Evolutionary conservation across 2,329 filamentous ascomycete species (phyloP).

Genomic region (Lasiodiplodia gonubiensis): DNA sequence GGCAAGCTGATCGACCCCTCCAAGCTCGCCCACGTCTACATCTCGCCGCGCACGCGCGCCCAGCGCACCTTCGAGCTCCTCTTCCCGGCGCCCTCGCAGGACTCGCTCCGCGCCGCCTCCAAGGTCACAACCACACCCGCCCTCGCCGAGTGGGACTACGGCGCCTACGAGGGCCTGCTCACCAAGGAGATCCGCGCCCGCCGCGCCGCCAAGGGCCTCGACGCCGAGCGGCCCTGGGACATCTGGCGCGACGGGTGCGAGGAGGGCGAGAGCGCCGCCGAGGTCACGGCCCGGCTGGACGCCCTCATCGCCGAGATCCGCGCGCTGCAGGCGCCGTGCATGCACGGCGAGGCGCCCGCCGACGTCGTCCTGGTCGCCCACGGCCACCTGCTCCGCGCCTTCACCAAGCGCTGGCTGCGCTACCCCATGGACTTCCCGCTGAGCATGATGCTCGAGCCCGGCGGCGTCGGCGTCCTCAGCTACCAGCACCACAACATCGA

Average conservation of each 20-base stretch:
- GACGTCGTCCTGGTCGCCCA: slow-evolving; percentile 83
- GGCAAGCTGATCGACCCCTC: slow-evolving; percentile 59
- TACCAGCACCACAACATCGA: slow-evolving; percentile 81
- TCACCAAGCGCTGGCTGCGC: slow-evolving; percentile 81
- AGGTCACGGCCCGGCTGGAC: slow-evolving; percentile 75
- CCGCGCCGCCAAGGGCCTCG: slow-evolving; percentile 64
- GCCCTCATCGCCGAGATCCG: slow-evolving; percentile 74
- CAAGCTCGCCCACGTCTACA: slow-evolving; percentile 54
- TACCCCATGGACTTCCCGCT: slow-evolving; percentile 72
- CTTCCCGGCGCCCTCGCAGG: slow-evolving; percentile 33
- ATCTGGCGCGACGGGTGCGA: slow-evolving; percentile 91
- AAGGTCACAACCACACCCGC: slow-evolving; percentile 71
- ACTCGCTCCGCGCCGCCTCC: slow-evolving; percentile 7
- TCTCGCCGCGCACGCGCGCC: slow-evolving; percentile 59
- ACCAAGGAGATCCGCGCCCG: slow-evolving; percentile 66
- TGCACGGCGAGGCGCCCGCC: slow-evolving; percentile 53
- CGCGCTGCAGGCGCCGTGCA: slow-evolving; percentile 59
- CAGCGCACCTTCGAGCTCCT: slow-evolving; percentile 56
- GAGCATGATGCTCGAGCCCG: slow-evolving; percentile 77
- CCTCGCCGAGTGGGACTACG: slow-evolving; percentile 87
- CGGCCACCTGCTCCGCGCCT: slow-evolving; percentile 81
- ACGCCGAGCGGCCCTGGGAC: slow-evolving; percentile 69
- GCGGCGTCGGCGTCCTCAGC: slow-evolving; percentile 81
- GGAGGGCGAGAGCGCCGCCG: slow-evolving; percentile 77
- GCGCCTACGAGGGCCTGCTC: slow-evolving; percentile 83